phyloP scores from a whole-genome alignment of 495 filamentous ascomycete species.

The Penicillium verhagenii region DNA sequence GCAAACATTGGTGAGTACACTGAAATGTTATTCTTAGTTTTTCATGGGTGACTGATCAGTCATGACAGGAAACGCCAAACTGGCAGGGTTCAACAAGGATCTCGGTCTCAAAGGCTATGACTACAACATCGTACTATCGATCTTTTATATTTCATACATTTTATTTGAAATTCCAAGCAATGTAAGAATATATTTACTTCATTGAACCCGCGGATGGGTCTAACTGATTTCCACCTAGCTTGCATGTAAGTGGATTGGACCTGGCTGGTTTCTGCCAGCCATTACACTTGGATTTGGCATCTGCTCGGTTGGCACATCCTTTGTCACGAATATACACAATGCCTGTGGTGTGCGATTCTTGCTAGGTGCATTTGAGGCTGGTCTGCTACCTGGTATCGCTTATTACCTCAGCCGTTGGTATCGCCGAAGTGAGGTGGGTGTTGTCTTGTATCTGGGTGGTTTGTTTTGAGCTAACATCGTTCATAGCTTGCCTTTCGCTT shows the following conservation, averaged over 20 bases:
- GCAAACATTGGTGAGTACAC: constrained; percentile 55
- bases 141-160: constrained; percentile 74
- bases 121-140: constrained; percentile 64
- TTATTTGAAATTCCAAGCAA: constrained; percentile 81
- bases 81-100: constrained; percentile 45
- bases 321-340: constrained; percentile 41
- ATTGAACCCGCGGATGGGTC: background rate
- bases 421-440: constrained; percentile 52
- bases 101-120: constrained; percentile 54
- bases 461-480: background rate
- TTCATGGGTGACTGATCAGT: background rate
- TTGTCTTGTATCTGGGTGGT: background rate
- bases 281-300: constrained; percentile 50
- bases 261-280: constrained; percentile 51
- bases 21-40: background rate
- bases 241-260: constrained; percentile 48
- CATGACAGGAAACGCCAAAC: constrained; percentile 31
- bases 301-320: constrained; percentile 46
- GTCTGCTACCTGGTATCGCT: constrained; percentile 69
- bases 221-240: constrained; percentile 6
- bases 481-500: constrained; percentile 55
- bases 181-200: constrained; percentile 28
- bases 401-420: constrained; percentile 76
- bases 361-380: constrained; percentile 66
- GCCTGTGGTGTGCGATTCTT: constrained; percentile 50